Percentiles rank a stretch among this genome's conserved stretches.
phyloP scores from a whole-genome alignment of 805 yeast species.

The Lipomyces lipofer region DNA sequence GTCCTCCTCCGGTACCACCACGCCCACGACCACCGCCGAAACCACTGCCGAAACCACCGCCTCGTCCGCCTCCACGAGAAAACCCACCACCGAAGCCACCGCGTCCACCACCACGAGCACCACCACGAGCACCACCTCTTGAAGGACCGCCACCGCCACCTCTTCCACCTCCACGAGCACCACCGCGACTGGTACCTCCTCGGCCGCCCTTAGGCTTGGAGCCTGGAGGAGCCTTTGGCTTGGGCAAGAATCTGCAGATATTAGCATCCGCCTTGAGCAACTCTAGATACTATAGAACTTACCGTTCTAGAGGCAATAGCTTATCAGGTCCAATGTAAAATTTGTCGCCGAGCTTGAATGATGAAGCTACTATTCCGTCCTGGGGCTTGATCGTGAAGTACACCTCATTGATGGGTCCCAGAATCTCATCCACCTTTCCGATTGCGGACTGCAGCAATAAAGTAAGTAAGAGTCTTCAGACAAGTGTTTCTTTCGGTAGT shows the following conservation, averaged over 20 bases:
- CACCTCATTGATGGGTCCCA: slow-evolving; percentile 98
- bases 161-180: slow-evolving; percentile 35
- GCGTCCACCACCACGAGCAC: slow-evolving; percentile 44
- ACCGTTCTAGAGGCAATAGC: slow-evolving; percentile 88
- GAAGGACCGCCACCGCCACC: slow-evolving; percentile 41
- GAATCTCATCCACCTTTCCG: slow-evolving; percentile 97
- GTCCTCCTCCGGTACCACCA: slow-evolving; percentile 31
- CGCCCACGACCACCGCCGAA: slow-evolving; percentile 42
- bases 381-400: slow-evolving; percentile 93
- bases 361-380: slow-evolving; percentile 92
- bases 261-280: not conserved
- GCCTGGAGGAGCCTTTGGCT: slow-evolving; percentile 87
- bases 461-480: not conserved
- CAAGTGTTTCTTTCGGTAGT: not conserved
- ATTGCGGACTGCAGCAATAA: slow-evolving; percentile 58
- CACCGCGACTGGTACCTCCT: slow-evolving; percentile 38
- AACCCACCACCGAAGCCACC: slow-evolving; percentile 39
- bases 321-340: slow-evolving; percentile 95
- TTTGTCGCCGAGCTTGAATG: slow-evolving; percentile 94
- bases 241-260: slow-evolving; percentile 67
- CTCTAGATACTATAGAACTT: not conserved
- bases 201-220: slow-evolving; percentile 47
- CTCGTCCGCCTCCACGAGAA: slow-evolving; percentile 23
- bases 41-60: slow-evolving; percentile 34
- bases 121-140: slow-evolving; percentile 41